A percentile compares a stretch with the other conserved stretches of the same genome.
Conservation (phyloP, 805 yeast species). For the Pichia membranifaciens region DNA sequence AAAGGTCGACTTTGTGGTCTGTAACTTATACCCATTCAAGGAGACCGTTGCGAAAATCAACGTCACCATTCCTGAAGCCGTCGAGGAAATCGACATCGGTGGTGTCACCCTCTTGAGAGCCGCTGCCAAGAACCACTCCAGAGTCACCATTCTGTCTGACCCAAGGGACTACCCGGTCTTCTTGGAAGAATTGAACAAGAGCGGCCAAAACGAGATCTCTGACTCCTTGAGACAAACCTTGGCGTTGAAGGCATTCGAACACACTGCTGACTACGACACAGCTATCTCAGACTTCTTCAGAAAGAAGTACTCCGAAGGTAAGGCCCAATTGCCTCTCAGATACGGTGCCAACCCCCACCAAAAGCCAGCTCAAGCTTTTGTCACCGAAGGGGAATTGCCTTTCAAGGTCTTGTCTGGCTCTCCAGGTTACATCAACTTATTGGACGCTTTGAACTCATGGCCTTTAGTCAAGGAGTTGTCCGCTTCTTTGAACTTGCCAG, state of each 20-base stretch:
- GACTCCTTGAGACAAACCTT: constrained; percentile 69
- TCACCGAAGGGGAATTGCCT: constrained; percentile 80
- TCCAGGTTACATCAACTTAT: constrained; percentile 94
- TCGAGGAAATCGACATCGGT: constrained; percentile 97
- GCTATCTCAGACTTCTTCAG: constrained; percentile 96
- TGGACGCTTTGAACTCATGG: constrained; percentile 98
- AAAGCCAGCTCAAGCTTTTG: constrained; percentile 97
- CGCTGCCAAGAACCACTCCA: constrained; percentile 96
- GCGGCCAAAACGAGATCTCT: constrained; percentile 55
- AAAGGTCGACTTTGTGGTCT: constrained; percentile 94
- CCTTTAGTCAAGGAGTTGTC: constrained; percentile 95
- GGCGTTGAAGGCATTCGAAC: constrained; percentile 96
- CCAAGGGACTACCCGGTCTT: constrained; percentile 89
- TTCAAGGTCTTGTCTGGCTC: constrained; percentile 91
- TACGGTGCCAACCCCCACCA: constrained; percentile 99
- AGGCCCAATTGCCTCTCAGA: constrained; percentile 86
- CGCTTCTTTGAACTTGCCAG: constrained; percentile 91
- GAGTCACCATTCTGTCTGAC: constrained; percentile 93
- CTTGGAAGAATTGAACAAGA: constrained; percentile 59
- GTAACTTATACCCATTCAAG: constrained; percentile 97
- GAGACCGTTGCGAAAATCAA: constrained; percentile 94
- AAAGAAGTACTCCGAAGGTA: constrained; percentile 89
- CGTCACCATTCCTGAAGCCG: constrained; percentile 95
- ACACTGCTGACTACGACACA: constrained; percentile 95
- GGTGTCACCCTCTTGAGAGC: constrained; percentile 97